These are phyloP conservation scores for Bruguiera sexangula DNA, from an alignment of 345 rosid genomes.

Conservation along the genomic window DNA sequence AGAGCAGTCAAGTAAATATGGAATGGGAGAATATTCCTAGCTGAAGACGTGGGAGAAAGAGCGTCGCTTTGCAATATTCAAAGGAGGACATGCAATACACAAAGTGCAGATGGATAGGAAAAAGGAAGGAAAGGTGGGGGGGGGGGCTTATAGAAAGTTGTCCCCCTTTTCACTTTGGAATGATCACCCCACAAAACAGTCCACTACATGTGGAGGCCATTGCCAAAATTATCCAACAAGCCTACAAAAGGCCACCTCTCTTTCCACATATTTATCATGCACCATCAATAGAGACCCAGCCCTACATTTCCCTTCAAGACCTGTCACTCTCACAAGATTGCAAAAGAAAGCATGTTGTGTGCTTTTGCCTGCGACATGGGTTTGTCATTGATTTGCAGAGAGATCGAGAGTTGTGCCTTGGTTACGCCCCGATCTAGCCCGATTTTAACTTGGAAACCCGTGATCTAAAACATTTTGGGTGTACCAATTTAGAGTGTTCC, in stretches of 20 bases:
- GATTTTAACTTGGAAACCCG: too few relatives aligned
- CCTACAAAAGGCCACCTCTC: conserved; percentile 13
- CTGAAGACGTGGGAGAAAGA: conserved; percentile 16
- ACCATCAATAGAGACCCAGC: not conserved
- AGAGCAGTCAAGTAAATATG: not conserved
- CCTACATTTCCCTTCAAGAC: conserved; percentile 10
- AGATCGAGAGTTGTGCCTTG: too few relatives aligned
- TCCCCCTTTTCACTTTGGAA: conserved; percentile 39
- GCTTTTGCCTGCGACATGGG: not conserved
- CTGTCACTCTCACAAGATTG: conserved; percentile 20
- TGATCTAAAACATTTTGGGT: too few relatives aligned
- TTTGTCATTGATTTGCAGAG: not conserved
- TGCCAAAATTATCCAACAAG: conserved; percentile 21
- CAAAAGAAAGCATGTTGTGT: conserved; percentile 12
- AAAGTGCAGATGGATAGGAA: conserved; percentile 5
- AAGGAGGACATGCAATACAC: conserved; percentile 40
- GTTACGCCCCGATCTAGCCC: too few relatives aligned
- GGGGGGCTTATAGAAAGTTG: conserved; percentile 33
- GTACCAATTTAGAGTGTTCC: too few relatives aligned
- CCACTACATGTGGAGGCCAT: conserved; percentile 9
- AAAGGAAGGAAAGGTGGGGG: conserved; percentile 9
- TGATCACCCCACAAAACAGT: conserved; percentile 16
- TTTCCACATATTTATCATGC: not conserved
- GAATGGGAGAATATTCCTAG: conserved; percentile 17
- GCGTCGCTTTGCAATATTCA: conserved; percentile 10